Conservation (phyloP, 2,329 filamentous ascomycete genomes). For the Fusarium concolor region DNA sequence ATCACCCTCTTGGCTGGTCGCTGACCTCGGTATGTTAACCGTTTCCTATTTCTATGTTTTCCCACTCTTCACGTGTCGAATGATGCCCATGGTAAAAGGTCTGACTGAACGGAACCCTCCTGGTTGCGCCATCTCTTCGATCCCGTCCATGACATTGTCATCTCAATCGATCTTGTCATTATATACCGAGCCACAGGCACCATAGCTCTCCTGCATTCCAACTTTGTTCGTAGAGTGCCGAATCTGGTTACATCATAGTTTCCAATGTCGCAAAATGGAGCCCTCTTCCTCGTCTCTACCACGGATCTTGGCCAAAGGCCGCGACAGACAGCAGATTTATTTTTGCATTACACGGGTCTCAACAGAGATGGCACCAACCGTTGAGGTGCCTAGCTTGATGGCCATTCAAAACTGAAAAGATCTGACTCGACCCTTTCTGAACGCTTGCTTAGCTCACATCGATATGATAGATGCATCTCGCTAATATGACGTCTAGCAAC, state of each 20-base stretch:
- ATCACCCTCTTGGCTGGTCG: background rate
- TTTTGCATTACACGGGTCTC: conserved; percentile 12
- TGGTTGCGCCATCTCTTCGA: conserved; percentile 56
- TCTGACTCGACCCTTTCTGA: conserved; percentile 63
- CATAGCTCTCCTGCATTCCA: conserved; percentile 20
- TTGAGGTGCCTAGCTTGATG: conserved; percentile 63
- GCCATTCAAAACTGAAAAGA: conserved; percentile 77
- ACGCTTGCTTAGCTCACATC: background rate
- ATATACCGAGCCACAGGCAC: conserved; percentile 19
- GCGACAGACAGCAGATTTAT: conserved; percentile 59
- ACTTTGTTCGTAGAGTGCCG: conserved; percentile 33
- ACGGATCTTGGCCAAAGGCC: conserved; percentile 70
- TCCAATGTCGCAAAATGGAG: conserved; percentile 63
- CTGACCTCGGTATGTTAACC: conserved; percentile 31
- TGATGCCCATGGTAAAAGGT: conserved; percentile 76
- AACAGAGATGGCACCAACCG: conserved; percentile 58
- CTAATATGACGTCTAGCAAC: conserved; percentile 14
- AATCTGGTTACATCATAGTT: conserved; percentile 31
- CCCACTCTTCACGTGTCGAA: conserved; percentile 42
- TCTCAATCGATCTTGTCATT: conserved; percentile 26
- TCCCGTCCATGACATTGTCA: conserved; percentile 27
- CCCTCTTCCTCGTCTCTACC: conserved; percentile 57
- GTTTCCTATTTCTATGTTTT: background rate
- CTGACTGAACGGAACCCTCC: conserved; percentile 63
- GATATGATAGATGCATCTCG: background rate